Percentiles rank a stretch among this genome's conserved stretches.
Evolutionary conservation across 495 filamentous ascomycete species (phyloP).

Genomic region (Podospora fimiseda): DNA sequence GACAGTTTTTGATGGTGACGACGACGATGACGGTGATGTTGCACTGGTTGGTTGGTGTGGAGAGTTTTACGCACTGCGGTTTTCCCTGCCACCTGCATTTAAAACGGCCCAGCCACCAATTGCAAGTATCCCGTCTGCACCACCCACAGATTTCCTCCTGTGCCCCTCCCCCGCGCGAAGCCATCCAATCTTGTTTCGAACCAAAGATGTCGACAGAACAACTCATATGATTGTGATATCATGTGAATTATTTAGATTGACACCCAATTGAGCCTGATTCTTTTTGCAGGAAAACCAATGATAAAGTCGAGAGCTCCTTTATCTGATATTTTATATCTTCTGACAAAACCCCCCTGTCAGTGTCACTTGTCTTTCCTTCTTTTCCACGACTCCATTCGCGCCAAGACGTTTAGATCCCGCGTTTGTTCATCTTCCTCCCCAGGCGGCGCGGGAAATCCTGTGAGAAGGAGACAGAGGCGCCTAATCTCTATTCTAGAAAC

Average conservation of each 20-base stretch:
- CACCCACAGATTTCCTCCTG: not conserved
- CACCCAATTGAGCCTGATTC: not conserved
- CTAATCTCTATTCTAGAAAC: not conserved
- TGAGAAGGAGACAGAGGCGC: not conserved
- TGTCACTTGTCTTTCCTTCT: not conserved
- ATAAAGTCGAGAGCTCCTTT: too few relatives aligned
- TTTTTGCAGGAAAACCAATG: not conserved
- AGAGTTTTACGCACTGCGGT: not conserved
- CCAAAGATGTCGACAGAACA: not conserved
- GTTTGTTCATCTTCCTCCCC: not conserved
- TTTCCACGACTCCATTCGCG: not conserved
- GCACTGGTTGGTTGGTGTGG: not conserved
- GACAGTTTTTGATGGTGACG: too few relatives aligned
- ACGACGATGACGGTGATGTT: too few relatives aligned
- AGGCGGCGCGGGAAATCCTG: not conserved
- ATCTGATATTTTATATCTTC: not conserved
- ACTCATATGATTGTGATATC: not conserved
- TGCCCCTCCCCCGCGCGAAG: conserved; percentile 8
- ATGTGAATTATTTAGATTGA: not conserved
- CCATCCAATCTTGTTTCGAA: not conserved
- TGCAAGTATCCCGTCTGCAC: too few relatives aligned
- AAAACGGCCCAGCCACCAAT: conserved; percentile 4
- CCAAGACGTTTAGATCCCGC: not conserved
- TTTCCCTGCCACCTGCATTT: not conserved
- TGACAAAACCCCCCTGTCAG: not conserved